phyloP scores from a whole-genome alignment of 2,329 filamentous ascomycete species.

The Xylariaceae sp. region DNA sequence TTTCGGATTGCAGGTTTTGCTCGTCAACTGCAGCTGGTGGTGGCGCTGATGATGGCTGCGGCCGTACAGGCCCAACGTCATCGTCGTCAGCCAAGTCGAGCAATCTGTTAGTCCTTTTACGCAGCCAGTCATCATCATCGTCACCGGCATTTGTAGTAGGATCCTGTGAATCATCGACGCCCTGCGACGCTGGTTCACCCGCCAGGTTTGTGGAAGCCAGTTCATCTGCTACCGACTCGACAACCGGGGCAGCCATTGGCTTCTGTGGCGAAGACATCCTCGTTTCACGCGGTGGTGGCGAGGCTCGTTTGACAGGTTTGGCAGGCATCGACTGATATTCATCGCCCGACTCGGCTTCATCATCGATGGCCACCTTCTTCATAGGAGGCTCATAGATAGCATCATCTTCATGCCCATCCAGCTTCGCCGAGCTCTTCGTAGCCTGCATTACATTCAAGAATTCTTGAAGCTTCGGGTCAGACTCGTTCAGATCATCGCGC shows the following conservation, averaged over 20 bases:
- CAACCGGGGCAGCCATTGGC: not conserved
- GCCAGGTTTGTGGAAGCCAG: not conserved
- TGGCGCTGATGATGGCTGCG: constrained; percentile 11
- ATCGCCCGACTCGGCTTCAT: constrained; percentile 61
- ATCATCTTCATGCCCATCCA: constrained; percentile 42
- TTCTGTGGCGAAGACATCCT: not conserved
- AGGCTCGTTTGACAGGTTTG: constrained; percentile 46
- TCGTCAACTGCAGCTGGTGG: not conserved
- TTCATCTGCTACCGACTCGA: constrained; percentile 5
- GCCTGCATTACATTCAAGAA: constrained; percentile 78
- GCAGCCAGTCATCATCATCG: constrained; percentile 88
- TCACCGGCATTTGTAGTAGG: constrained; percentile 49
- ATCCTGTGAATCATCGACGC: not conserved
- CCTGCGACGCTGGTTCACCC: not conserved
- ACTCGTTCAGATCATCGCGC: constrained; percentile 51
- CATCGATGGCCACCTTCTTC: constrained; percentile 38
- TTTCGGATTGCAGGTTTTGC: constrained; percentile 13
- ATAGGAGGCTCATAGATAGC: constrained; percentile 36
- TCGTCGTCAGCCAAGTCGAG: constrained; percentile 79
- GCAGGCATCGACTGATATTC: constrained; percentile 65
- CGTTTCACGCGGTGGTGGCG: constrained; percentile 29
- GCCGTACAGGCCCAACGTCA: constrained; percentile 37
- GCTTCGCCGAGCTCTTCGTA: constrained; percentile 55
- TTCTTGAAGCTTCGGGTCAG: constrained; percentile 78
- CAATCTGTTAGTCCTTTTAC: constrained; percentile 79